Evolutionary conservation across 306 rosid genomes (phyloP).

Genomic region (Amphicarpaea edgeworthii): DNA sequence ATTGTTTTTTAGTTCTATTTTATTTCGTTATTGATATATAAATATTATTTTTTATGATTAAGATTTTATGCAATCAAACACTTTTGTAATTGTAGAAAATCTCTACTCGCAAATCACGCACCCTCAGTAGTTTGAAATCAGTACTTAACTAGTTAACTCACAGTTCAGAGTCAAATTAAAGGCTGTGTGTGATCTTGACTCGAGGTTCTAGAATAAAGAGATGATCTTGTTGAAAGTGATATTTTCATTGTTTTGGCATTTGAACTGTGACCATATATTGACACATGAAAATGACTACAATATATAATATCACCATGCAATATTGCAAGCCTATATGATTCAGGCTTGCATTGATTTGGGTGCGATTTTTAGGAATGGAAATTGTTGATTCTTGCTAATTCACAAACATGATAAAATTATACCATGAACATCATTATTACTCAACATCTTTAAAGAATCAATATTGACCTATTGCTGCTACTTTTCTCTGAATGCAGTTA

Average conservation of each 20-base stretch:
- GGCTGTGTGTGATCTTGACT: background rate
- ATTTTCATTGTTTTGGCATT: background rate
- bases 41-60: background rate
- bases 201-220: background rate
- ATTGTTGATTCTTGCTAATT: conserved; percentile 21
- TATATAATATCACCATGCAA: background rate
- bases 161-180: background rate
- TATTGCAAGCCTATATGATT: background rate
- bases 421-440: conserved; percentile 22
- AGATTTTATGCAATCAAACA: background rate
- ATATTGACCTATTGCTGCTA: conserved; percentile 1
- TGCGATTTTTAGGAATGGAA: background rate
- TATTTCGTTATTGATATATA: background rate
- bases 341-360: too few species aligned
- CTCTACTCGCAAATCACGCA: background rate
- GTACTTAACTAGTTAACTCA: background rate
- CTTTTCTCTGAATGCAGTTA: too few species aligned
- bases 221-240: background rate
- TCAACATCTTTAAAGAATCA: background rate
- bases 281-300: background rate
- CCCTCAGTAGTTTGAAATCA: background rate
- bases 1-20: background rate
- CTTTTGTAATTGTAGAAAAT: background rate
- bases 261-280: background rate
- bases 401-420: background rate